These are phyloP conservation scores for Coemansia reversa DNA, from an alignment of 192 early-diverging fungal genomes.

Conservation along the genomic window DNA sequence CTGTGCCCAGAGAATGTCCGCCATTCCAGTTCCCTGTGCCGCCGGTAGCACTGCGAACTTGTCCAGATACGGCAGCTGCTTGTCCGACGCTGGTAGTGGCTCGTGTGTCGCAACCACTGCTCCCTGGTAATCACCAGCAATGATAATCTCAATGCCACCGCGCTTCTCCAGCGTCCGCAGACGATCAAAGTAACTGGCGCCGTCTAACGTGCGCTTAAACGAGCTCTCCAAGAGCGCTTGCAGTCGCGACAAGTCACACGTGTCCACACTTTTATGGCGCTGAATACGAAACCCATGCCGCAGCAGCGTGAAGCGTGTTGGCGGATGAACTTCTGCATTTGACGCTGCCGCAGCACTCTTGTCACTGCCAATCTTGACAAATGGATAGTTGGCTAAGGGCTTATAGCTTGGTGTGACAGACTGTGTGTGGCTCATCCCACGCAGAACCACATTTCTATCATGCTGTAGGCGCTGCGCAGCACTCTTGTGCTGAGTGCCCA, in stretches of 20 bases:
- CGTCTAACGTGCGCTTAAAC: slow-evolving; percentile 66
- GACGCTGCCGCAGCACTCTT: neutral
- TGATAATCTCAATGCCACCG: slow-evolving; percentile 62
- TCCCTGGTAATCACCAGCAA: slow-evolving; percentile 92
- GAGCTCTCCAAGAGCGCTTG: slow-evolving; percentile 69
- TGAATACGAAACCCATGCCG: slow-evolving; percentile 73
- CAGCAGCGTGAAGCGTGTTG: slow-evolving; percentile 69
- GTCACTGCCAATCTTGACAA: slow-evolving; percentile 14
- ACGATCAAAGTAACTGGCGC: slow-evolving; percentile 55
- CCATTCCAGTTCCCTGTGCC: slow-evolving; percentile 88
- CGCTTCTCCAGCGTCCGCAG: slow-evolving; percentile 57
- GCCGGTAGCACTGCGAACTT: slow-evolving; percentile 88
- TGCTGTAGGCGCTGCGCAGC: slow-evolving; percentile 7
- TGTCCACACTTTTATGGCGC: slow-evolving; percentile 56
- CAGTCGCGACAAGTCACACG: slow-evolving; percentile 52
- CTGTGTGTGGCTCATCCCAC: slow-evolving; percentile 23
- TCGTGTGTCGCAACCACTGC: slow-evolving; percentile 83
- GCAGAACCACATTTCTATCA: slow-evolving; percentile 12
- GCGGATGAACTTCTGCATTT: neutral
- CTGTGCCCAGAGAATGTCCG: slow-evolving; percentile 91
- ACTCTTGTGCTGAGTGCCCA: slow-evolving; percentile 22
- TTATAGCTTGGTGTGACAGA: slow-evolving; percentile 26
- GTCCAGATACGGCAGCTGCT: slow-evolving; percentile 69
- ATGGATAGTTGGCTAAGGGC: slow-evolving; percentile 42
- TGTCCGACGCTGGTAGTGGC: slow-evolving; percentile 10